Evolutionary conservation across 1,139 yeast genomes (phyloP).

Genomic region (Pichia sp.): DNA sequence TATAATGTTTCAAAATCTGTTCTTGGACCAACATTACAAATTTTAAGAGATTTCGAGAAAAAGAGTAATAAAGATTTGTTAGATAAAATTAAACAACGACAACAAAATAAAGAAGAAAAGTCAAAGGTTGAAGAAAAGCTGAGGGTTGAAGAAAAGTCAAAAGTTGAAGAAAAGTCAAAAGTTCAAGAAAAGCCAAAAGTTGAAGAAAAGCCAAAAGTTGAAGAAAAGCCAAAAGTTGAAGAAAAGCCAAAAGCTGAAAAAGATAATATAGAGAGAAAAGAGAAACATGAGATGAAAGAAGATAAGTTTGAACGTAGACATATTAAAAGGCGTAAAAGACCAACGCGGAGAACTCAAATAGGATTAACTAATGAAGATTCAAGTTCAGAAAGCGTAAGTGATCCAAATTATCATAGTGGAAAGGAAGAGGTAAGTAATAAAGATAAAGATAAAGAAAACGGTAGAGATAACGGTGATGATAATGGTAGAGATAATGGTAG

Average conservation of each 20-base stretch:
- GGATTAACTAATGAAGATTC: neutral
- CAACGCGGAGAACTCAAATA: neutral
- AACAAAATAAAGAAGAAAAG: too few relatives aligned
- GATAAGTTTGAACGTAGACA: neutral
- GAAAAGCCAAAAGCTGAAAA: too few relatives aligned
- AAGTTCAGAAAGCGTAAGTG: constrained; percentile 7
- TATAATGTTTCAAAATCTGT: constrained; percentile 21
- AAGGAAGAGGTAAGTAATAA: neutral
- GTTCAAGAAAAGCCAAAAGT: neutral
- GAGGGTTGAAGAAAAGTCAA: too few relatives aligned
- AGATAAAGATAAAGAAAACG: neutral
- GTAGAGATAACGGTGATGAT: too few relatives aligned
- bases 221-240: constrained; percentile 12
- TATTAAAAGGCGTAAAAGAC: neutral
- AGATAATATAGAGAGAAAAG: too few relatives aligned
- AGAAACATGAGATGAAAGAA: neutral
- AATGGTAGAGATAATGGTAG: too few relatives aligned
- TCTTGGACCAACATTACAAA: constrained; percentile 11
- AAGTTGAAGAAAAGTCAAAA: constrained; percentile 12
- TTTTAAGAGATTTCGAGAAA: constrained; percentile 8
- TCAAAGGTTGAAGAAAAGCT: too few relatives aligned
- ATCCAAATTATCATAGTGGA: neutral
- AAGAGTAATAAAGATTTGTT: neutral
- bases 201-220: neutral
- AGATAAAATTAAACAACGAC: constrained; percentile 2